Percentiles rank a stretch among this genome's conserved stretches.
phyloP scores from a whole-genome alignment of 176 grass and related monocot species.

The Musa itinerans region DNA sequence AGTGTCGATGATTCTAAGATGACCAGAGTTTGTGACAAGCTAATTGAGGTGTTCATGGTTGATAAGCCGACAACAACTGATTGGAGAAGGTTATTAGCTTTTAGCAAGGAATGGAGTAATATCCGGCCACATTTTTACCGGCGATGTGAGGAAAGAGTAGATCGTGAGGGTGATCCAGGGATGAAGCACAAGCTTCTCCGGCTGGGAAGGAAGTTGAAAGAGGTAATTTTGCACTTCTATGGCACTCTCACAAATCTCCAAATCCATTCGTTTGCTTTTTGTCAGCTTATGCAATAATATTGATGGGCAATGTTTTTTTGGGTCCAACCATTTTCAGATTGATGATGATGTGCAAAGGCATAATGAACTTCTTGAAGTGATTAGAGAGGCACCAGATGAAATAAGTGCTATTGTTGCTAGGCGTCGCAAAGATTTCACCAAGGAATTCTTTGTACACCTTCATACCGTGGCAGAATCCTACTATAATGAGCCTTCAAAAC shows the following conservation, averaged over 20 bases:
- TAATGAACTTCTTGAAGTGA: conserved; percentile 66
- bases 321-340: conserved; percentile 35
- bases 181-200: conserved; percentile 76
- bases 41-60: conserved; percentile 78
- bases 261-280: conserved; percentile 1
- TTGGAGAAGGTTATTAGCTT: conserved; percentile 84
- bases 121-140: conserved; percentile 69
- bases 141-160: conserved; percentile 61
- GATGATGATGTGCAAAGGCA: conserved; percentile 89
- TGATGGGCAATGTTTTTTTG: background rate
- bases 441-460: conserved; percentile 85
- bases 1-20: conserved; percentile 31
- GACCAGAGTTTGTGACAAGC: conserved; percentile 69
- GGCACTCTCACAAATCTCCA: background rate
- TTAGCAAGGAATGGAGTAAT: conserved; percentile 68
- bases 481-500: conserved; percentile 40
- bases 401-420: conserved; percentile 52
- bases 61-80: conserved; percentile 62
- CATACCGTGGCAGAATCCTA: conserved; percentile 72
- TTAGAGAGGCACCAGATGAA: conserved; percentile 54
- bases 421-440: conserved; percentile 79
- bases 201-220: conserved; percentile 77
- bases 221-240: conserved; percentile 28
- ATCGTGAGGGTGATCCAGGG: conserved; percentile 53
- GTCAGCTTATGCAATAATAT: background rate